Conservation (phyloP, 2,329 filamentous ascomycete genomes). For the Drechslera avenae region DNA sequence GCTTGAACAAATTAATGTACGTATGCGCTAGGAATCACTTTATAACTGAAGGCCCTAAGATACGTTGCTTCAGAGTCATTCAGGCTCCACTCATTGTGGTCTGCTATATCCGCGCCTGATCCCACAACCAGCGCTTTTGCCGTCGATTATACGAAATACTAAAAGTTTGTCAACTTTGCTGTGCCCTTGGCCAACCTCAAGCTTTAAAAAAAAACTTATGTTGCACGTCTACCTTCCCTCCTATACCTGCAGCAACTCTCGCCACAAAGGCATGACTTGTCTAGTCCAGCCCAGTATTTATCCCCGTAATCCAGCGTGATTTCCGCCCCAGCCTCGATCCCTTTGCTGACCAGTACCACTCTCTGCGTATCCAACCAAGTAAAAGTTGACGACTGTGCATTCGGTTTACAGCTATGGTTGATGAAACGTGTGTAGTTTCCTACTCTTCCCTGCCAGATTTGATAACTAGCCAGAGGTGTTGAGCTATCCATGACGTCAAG, state of each 20-base stretch:
- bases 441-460: slow-evolving; percentile 63
- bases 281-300: slow-evolving; percentile 61
- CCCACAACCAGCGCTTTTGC: too few species aligned
- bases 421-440: slow-evolving; percentile 65
- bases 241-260: slow-evolving; percentile 58
- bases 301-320: slow-evolving; percentile 65
- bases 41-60: neutral
- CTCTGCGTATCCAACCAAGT: slow-evolving; percentile 62
- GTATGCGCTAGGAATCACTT: neutral
- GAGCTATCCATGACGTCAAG: slow-evolving; percentile 61
- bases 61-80: too few species aligned
- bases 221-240: slow-evolving; percentile 8
- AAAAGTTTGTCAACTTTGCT: neutral
- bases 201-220: too few species aligned
- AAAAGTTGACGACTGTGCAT: slow-evolving; percentile 63
- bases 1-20: neutral
- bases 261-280: slow-evolving; percentile 62
- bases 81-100: too few species aligned
- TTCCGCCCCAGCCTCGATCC: slow-evolving; percentile 59
- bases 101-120: too few species aligned
- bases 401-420: slow-evolving; percentile 64
- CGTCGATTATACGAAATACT: neutral
- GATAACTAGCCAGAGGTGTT: slow-evolving; percentile 60
- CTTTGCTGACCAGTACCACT: slow-evolving; percentile 62
- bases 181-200: too few species aligned